These are phyloP conservation scores for Globisporangium perplexum DNA, from an alignment of 352 stramenopile genomes.

Conservation along the genomic window DNA sequence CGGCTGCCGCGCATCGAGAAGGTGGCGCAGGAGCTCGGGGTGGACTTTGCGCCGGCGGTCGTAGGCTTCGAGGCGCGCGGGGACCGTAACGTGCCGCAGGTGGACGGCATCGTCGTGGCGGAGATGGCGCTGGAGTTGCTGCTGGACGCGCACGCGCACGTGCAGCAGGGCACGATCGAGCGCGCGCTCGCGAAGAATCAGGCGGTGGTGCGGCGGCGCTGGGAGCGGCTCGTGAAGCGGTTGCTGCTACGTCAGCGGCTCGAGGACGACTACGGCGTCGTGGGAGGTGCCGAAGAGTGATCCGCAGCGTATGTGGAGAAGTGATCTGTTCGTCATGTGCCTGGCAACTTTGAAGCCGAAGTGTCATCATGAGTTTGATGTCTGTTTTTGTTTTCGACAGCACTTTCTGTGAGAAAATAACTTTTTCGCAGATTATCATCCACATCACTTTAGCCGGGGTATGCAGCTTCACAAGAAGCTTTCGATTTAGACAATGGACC, in stretches of 20 bases:
- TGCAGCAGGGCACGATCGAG: slow-evolving; percentile 65
- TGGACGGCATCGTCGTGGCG: slow-evolving; percentile 73
- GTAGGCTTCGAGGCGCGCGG: slow-evolving; percentile 76
- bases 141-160: slow-evolving; percentile 57
- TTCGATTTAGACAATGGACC: too few relatives aligned
- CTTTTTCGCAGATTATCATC: too few relatives aligned
- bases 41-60: slow-evolving; percentile 78
- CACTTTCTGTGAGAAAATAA: too few relatives aligned
- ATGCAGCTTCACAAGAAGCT: too few relatives aligned
- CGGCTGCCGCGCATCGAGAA: slow-evolving; percentile 53
- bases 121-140: slow-evolving; percentile 34
- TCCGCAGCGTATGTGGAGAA: too few relatives aligned
- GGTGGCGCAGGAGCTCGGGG: slow-evolving; percentile 56
- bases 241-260: slow-evolving; percentile 67
- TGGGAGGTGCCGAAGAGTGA: slow-evolving; percentile 4
- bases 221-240: slow-evolving; percentile 58
- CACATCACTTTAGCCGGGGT: too few relatives aligned
- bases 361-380: too few relatives aligned
- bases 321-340: too few relatives aligned
- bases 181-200: slow-evolving; percentile 65
- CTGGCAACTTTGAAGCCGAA: too few relatives aligned
- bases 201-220: slow-evolving; percentile 48
- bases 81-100: slow-evolving; percentile 52
- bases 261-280: slow-evolving; percentile 66
- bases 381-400: too few relatives aligned